These are phyloP conservation scores for Cystofilobasidium macerans DNA, from an alignment of 768 basidiomycete genomes.

Conservation along the genomic window DNA sequence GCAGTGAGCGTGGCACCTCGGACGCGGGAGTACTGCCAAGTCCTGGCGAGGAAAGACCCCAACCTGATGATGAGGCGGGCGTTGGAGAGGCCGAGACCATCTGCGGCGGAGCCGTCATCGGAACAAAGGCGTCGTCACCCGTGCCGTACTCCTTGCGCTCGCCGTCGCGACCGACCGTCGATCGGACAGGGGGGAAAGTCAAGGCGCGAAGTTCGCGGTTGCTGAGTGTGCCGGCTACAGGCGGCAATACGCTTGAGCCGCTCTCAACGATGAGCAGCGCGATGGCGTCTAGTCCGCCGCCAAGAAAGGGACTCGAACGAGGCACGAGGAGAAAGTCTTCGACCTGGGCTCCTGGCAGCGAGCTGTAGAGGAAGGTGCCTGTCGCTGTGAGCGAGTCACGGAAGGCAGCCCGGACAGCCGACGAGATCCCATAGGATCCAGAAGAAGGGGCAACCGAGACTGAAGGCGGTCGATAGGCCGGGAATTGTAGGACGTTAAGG, in stretches of 20 bases:
- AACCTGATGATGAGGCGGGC: conserved; percentile 24
- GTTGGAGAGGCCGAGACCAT: conserved; percentile 26
- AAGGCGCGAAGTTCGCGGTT: conserved; percentile 51
- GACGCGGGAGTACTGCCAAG: conserved; percentile 22
- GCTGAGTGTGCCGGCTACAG: conserved; percentile 35
- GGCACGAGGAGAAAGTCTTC: conserved; percentile 77
- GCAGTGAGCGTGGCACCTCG: conserved; percentile 25
- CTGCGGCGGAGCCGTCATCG: conserved; percentile 37
- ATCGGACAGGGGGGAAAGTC: conserved; percentile 57
- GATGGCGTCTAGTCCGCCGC: conserved; percentile 55
- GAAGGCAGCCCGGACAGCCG: conserved; percentile 51
- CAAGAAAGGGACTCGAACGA: conserved; percentile 56
- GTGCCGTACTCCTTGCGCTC: conserved; percentile 32
- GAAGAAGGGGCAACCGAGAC: conserved; percentile 26
- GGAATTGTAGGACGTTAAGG: conserved; percentile 58
- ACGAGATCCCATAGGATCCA: conserved; percentile 24
- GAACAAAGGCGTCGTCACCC: conserved; percentile 31
- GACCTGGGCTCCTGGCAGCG: conserved; percentile 43
- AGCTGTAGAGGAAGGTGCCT: conserved; percentile 49
- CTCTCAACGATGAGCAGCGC: conserved; percentile 56
- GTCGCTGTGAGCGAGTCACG: conserved; percentile 45
- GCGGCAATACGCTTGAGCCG: conserved; percentile 37
- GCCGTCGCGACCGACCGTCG: background rate
- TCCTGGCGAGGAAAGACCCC: background rate
- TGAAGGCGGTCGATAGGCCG: conserved; percentile 39